Percentiles rank a stretch among this genome's conserved stretches.
phyloP scores from a whole-genome alignment of 1,284 basidiomycete species.

The Boletellus sp. region DNA sequence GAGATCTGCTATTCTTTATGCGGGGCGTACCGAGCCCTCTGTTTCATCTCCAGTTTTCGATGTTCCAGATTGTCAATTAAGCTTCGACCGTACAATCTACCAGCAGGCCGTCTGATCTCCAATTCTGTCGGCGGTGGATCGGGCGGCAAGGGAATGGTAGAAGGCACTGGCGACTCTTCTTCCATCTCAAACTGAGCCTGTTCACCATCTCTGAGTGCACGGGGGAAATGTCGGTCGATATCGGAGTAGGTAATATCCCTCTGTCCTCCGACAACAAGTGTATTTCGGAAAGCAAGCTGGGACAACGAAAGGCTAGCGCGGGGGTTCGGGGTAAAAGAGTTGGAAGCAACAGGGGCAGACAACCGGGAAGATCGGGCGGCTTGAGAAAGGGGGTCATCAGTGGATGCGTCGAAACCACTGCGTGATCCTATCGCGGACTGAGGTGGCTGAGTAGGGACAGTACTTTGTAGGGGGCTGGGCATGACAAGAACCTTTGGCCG shows the following conservation, averaged over 20 bases:
- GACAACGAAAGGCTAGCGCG: constrained; percentile 67
- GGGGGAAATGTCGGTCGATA: constrained; percentile 53
- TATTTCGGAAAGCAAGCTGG: constrained; percentile 78
- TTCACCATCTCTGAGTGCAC: constrained; percentile 69
- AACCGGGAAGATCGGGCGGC: constrained; percentile 57
- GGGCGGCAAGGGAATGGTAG: constrained; percentile 35
- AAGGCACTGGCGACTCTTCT: constrained; percentile 38
- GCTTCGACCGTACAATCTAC: constrained; percentile 75
- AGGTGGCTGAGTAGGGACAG: constrained; percentile 32
- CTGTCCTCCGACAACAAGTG: constrained; percentile 62
- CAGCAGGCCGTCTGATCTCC: constrained; percentile 51
- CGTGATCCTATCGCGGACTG: constrained; percentile 34
- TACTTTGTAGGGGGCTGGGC: constrained; percentile 74
- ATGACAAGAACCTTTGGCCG: constrained; percentile 81
- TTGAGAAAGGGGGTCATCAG: constrained; percentile 65
- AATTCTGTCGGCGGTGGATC: constrained; percentile 21
- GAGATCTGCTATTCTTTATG: constrained; percentile 4
- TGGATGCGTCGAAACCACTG: constrained; percentile 60
- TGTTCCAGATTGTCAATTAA: constrained; percentile 77
- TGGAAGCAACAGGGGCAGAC: constrained; percentile 49
- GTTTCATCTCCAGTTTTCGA: constrained; percentile 71
- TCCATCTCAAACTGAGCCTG: constrained; percentile 51
- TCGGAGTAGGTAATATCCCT: constrained; percentile 60
- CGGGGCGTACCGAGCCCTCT: constrained; percentile 61
- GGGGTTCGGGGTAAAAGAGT: constrained; percentile 76